A percentile compares a stretch with the other conserved stretches of the same genome.
These are phyloP conservation scores for Meira miltonrushii DNA, from an alignment of 1,284 basidiomycete genomes.

Conservation along the genomic window DNA sequence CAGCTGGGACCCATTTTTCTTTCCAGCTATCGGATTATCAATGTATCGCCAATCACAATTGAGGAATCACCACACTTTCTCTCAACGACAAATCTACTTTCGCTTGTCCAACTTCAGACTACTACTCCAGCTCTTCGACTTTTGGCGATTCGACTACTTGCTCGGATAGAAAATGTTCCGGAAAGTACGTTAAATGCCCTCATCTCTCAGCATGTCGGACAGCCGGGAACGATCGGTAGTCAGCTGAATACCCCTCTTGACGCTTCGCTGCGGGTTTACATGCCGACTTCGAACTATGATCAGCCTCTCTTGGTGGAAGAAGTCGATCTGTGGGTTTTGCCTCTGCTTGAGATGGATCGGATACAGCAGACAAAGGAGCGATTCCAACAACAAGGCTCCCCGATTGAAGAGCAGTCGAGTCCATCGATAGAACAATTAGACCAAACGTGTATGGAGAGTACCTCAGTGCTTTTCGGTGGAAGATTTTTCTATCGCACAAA, in stretches of 20 bases:
- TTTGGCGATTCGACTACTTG: slow-evolving; percentile 31
- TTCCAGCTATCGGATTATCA: slow-evolving; percentile 18
- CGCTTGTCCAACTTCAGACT: slow-evolving; percentile 5
- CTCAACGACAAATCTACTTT: slow-evolving; percentile 19
- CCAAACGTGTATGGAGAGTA: neutral
- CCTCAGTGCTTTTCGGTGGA: slow-evolving; percentile 29
- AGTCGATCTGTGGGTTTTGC: slow-evolving; percentile 30
- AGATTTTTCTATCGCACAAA: slow-evolving; percentile 21
- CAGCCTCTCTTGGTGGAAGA: slow-evolving; percentile 2
- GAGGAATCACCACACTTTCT: neutral
- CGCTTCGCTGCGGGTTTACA: neutral
- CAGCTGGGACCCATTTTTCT: slow-evolving; percentile 17
- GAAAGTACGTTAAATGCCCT: slow-evolving; percentile 22
- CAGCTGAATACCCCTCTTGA: neutral
- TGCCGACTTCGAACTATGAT: too few species aligned
- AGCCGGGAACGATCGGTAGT: neutral
- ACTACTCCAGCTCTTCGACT: slow-evolving; percentile 22
- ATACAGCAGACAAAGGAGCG: neutral
- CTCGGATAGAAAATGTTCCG: slow-evolving; percentile 25
- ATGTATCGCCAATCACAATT: slow-evolving; percentile 15
- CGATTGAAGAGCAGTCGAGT: too few species aligned
- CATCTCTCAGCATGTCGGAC: slow-evolving; percentile 20
- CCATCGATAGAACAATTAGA: too few species aligned
- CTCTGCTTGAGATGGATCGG: slow-evolving; percentile 18
- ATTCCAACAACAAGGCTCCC: slow-evolving; percentile 1